Base-by-base conservation (phyloP, 129 eudicot species). In the Ambrosia artemisiifolia region DNA sequence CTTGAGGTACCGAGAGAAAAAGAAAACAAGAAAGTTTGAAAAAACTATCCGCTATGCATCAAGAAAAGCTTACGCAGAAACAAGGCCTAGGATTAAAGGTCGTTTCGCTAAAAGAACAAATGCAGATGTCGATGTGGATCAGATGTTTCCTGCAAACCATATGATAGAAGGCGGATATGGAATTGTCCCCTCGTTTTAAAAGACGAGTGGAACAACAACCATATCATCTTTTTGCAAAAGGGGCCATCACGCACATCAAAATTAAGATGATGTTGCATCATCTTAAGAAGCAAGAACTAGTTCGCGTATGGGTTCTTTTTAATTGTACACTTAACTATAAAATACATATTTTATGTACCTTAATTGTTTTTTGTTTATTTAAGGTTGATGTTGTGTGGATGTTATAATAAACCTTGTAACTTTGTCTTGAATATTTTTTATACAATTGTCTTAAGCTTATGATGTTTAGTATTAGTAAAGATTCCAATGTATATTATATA, bases 21-120 rank as follows among this genome's bases (percentile, higher is more conserved):
- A 91, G 85, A 95, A 95, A 85, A 86, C 79, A 2, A 74, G 99
- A 38, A 95, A 88, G 65, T 95, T 95, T 40, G 95, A 95, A 88
- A 95, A 95, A 81, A 95, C 97, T 3, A 95, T 95, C 5, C 84
- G 99, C 20, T 95, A 95, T 64, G 99, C 99, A 2, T 91, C 99
- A 36, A 95, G 99, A 77, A 95, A 95, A 76, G 99, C 97, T 14
- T 95, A 95, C 32, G 99, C 99, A 7, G 99, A 95, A 82, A 95
- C 97, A 12, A 84, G 99, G 36, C 99, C 99, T 0, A 80, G 99
- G 78, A 85, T 95, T 78, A 95, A 95, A 82, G 99, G 99, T 11
- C 85, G 99, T 75, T 95, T 95, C 16, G 97, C 97, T 8, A 95
- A 95, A 77, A 82, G 99, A 78, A 81, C 82, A 3, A 85, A 84